Base-by-base conservation (phyloP, 2,329 filamentous ascomycete species). In the Fusarium sacchari region DNA sequence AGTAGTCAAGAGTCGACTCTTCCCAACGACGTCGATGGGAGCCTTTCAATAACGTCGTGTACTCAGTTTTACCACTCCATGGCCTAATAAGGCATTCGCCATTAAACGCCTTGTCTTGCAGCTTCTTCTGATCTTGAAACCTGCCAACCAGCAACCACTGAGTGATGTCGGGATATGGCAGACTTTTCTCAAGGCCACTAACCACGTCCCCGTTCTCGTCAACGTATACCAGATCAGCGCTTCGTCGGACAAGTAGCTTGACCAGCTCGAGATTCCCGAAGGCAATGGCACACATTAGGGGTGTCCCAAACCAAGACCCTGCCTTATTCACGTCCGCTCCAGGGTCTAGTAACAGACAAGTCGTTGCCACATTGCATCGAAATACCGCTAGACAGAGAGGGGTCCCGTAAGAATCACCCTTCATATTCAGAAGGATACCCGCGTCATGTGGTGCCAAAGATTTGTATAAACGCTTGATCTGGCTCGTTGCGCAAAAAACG, bases 131-230 rank as follows among this genome's bases (percentile, higher is more conserved):
- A 32, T 71, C 61, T 11, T 60, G 61, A 7, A 32, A 69, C 6
- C 69, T 47, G 3, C 39, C 58, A 49, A 62, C 57, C 1, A 69
- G 43, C 7, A 69, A 11, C 69, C 60, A 71, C 8, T 7, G 28
- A 5, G 42, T 69, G 12, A 69, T 24, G 1, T 40, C 9, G 2
- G 65, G 47, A 12, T 60, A 36, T 3, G 42, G 47, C 10, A 59
- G 37, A 10, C 60, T 59, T 6, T n/a, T 22, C 13, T 22, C 1
- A 4, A 64, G 20, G 1, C 43, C 37, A 22, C 53, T 59, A 6
- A 22, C 28, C 22, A 28, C 13, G 2, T 17, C 9, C 1, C 15
- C 53, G 6, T 32, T 26, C 13, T 34, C 12, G 1, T 49, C n/a
- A 7, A 4, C 15, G 7, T 47, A 59, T 14, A 30, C 18, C 1